Base-by-base conservation (phyloP, 345 rosid genomes). In the Clarkia xantiana region DNA sequence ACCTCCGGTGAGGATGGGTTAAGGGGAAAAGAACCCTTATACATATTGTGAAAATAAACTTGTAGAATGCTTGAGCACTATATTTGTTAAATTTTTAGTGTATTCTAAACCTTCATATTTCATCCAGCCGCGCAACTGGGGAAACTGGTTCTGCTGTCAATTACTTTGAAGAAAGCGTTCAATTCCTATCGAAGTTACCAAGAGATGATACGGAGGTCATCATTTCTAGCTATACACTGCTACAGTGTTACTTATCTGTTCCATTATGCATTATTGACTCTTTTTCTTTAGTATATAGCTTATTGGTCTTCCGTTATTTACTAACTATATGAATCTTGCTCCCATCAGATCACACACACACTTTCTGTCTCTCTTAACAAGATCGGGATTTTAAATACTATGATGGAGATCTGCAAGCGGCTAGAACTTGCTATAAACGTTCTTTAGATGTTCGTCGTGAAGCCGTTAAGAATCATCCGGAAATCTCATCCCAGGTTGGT, bases 341-440 rank as follows among this genome's bases (percentile, higher is more conserved):
- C 56, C 65, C 17, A 51, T 50, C 86, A 86, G 96, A 70, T 84
- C 23, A 75, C 76, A 17, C 96, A 91, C 68, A 82, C 96, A 4
- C 93, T 84, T 49, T 86, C 96, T 60, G 96, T 91, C 60, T 91
- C 96, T 34, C 93, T 84, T 56, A 91, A 91, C 63, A 91, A 86
- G 75, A 73, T 91, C 51, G 98, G 40, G 98, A 91, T 69, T 80
- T 91, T 36, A 86, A 91, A 64, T 91, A 91, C 43, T 91, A 91
- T 63, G 93, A 59, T 49, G 82, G 82, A 65, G 85, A 86, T 45
- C 71, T 91, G 60, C 71, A 76, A 75, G 78, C 84, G 47, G 90
- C 98, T 17, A 86, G 84, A 67, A 71, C 87, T 18, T 80, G 72
- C 68, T 86, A 91, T 63, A 60, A 62, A 14, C 94, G 78, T 17